Percentiles rank a stretch among this genome's conserved stretches.
phyloP scores from a whole-genome alignment of 495 filamentous ascomycete species.

The Hypoxylon fragiforme region DNA sequence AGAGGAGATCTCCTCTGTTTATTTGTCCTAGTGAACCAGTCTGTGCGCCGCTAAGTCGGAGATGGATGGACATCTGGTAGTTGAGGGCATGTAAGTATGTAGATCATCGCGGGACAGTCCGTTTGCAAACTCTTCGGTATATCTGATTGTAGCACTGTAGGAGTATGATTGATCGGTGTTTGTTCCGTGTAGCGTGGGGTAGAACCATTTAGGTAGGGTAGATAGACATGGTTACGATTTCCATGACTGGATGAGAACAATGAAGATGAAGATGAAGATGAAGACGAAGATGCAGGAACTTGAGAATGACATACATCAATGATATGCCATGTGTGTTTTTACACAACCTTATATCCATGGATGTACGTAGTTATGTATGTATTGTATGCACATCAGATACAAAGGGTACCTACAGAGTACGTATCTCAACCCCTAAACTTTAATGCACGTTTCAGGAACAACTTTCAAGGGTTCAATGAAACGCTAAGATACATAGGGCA shows the following conservation, averaged over 20 bases:
- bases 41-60: constrained; percentile 24
- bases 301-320: too few relatives aligned
- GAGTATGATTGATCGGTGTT: constrained; percentile 22
- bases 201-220: too few relatives aligned
- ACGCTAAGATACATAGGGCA: constrained; percentile 16
- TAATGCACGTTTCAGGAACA: constrained; percentile 26
- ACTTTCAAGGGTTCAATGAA: constrained; percentile 8
- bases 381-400: background rate
- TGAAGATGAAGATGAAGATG: too few relatives aligned
- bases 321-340: too few relatives aligned
- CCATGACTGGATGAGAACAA: constrained; percentile 20
- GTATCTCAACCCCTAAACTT: constrained; percentile 26
- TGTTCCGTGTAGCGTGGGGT: constrained; percentile 30
- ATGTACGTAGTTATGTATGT: too few relatives aligned
- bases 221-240: too few relatives aligned
- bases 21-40: constrained; percentile 26
- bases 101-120: constrained; percentile 20
- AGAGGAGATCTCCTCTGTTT: constrained; percentile 30
- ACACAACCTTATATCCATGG: too few relatives aligned
- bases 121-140: constrained; percentile 3
- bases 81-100: too few relatives aligned
- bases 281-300: too few relatives aligned
- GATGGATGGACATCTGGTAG: background rate
- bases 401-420: constrained; percentile 8
- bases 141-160: constrained; percentile 1